phyloP scores from a whole-genome alignment of 305 asterid species.

The Plantago coronopus region DNA sequence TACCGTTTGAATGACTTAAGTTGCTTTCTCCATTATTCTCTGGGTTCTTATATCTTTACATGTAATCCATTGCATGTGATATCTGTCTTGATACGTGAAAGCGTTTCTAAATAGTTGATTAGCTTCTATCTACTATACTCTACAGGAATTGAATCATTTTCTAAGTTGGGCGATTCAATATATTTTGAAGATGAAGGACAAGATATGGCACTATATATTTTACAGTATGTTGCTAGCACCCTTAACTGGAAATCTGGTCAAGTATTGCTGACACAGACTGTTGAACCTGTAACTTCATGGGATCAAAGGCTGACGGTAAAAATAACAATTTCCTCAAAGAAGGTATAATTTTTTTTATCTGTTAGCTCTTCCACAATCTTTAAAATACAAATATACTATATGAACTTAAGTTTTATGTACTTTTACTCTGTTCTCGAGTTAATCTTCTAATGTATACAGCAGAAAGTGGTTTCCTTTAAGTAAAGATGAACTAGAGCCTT shows the following conservation, averaged over 20 bases:
- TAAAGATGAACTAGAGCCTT: background rate
- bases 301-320: constrained; percentile 49
- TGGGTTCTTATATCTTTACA: background rate
- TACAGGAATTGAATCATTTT: constrained; percentile 89
- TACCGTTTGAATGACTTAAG: background rate
- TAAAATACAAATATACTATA: background rate
- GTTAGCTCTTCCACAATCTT: background rate
- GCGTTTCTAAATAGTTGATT: background rate
- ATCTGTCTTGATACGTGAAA: too few species aligned
- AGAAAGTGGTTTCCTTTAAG: background rate
- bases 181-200: constrained; percentile 76
- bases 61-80: too few species aligned
- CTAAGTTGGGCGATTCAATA: constrained; percentile 92
- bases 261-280: constrained; percentile 42
- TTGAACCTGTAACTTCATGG: constrained; percentile 65
- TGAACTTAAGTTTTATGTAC: background rate
- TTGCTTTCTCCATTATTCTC: background rate
- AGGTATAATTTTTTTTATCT: constrained; percentile 31
- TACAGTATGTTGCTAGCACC: constrained; percentile 77
- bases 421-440: background rate
- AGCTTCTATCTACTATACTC: background rate
- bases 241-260: constrained; percentile 68
- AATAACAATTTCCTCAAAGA: constrained; percentile 39
- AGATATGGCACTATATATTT: constrained; percentile 52
- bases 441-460: background rate